These are phyloP conservation scores for Aspergillus baeticus DNA, from an alignment of 495 filamentous ascomycete species.

Conservation along the genomic window DNA sequence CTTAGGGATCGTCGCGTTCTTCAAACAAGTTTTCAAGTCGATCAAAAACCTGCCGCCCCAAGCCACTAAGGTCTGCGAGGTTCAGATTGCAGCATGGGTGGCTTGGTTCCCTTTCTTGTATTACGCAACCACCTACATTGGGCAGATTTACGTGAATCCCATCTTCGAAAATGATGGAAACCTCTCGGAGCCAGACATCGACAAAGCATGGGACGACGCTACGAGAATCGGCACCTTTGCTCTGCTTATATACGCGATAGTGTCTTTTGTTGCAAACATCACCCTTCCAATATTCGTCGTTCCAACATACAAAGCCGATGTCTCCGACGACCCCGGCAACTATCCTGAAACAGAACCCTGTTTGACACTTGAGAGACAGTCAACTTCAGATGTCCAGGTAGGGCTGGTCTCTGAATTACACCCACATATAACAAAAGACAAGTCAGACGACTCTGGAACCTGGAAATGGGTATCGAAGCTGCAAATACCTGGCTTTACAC, in stretches of 20 bases:
- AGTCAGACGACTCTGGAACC: constrained; percentile 10
- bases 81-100: constrained; percentile 89
- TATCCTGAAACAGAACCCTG: constrained; percentile 23
- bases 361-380: constrained; percentile 22
- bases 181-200: constrained; percentile 70
- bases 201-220: constrained; percentile 75
- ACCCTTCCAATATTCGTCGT: constrained; percentile 79
- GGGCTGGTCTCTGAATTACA: constrained; percentile 31
- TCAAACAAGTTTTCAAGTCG: constrained; percentile 71
- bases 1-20: constrained; percentile 72
- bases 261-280: constrained; percentile 74
- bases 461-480: constrained; percentile 50
- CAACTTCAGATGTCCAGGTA: constrained; percentile 30
- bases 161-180: constrained; percentile 71
- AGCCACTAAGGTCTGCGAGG: constrained; percentile 77
- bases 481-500: constrained; percentile 75
- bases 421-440: constrained; percentile 14
- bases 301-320: constrained; percentile 57
- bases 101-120: constrained; percentile 95
- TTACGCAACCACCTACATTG: constrained; percentile 89
- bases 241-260: constrained; percentile 81
- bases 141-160: constrained; percentile 83
- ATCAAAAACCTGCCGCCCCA: constrained; percentile 74
- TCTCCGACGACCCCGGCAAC: constrained; percentile 7
- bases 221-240: constrained; percentile 83